Evolutionary conservation across 2,329 filamentous ascomycete species (phyloP).

Genomic region (Cadophora malorum): DNA sequence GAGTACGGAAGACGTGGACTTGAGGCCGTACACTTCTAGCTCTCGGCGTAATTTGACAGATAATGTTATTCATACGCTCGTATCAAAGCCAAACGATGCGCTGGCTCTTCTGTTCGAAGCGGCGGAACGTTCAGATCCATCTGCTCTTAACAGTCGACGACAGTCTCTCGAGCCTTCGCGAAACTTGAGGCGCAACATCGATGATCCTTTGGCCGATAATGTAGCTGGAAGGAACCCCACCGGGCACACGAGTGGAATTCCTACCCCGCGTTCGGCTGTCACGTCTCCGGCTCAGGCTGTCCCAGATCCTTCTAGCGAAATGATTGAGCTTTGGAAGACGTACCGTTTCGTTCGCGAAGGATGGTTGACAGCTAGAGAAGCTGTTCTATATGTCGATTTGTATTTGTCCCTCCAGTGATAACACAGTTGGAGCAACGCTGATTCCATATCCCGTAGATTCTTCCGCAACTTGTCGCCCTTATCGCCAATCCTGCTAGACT

Average conservation of each 20-base stretch:
- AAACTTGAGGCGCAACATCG: not conserved
- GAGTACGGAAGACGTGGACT: not conserved
- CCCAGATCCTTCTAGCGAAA: slow-evolving; percentile 35
- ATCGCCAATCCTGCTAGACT: slow-evolving; percentile 57
- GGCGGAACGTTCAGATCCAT: slow-evolving; percentile 46
- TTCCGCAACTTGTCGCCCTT: slow-evolving; percentile 58
- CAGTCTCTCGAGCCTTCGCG: slow-evolving; percentile 7
- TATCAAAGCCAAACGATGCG: slow-evolving; percentile 60
- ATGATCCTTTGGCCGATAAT: not conserved
- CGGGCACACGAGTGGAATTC: not conserved
- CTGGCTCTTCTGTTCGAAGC: slow-evolving; percentile 59
- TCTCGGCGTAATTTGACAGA: not conserved
- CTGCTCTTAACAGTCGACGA: not conserved
- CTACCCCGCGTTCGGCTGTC: not conserved
- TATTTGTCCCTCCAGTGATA: slow-evolving; percentile 37
- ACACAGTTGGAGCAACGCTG: not conserved
- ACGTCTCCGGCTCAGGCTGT: not conserved
- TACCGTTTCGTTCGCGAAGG: slow-evolving; percentile 62
- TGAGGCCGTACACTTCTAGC: not conserved
- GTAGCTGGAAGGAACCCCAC: not conserved
- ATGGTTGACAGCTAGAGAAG: slow-evolving; percentile 61
- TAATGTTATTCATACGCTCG: slow-evolving; percentile 53
- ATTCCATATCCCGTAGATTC: slow-evolving; percentile 40
- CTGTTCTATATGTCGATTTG: slow-evolving; percentile 58
- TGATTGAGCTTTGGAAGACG: slow-evolving; percentile 53